Percentiles rank a stretch among this genome's conserved stretches.
These are phyloP conservation scores for Leucocoprinus birnbaumii DNA, from an alignment of 768 basidiomycete genomes.

Conservation along the genomic window DNA sequence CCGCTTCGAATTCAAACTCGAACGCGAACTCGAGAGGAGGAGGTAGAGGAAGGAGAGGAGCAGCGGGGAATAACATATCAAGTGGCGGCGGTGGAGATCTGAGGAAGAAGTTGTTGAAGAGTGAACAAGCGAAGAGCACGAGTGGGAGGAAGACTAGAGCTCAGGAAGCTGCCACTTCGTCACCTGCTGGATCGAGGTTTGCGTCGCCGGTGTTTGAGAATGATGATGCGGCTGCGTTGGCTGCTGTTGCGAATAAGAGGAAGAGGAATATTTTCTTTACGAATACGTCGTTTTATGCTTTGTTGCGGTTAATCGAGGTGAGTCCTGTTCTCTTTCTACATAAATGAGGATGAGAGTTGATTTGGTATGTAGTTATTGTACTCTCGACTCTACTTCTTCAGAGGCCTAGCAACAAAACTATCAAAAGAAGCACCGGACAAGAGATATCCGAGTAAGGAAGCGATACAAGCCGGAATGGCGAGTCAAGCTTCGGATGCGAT, in stretches of 20 bases:
- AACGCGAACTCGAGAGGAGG: constrained; percentile 10
- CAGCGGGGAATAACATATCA: constrained; percentile 14
- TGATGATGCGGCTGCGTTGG: constrained; percentile 31
- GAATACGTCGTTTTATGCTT: constrained; percentile 85
- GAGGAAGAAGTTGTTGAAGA: constrained; percentile 78
- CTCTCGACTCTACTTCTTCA: constrained; percentile 77
- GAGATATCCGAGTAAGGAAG: constrained; percentile 18
- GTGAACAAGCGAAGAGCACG: constrained; percentile 75
- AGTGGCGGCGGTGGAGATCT: constrained; percentile 59
- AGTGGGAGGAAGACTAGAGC: constrained; percentile 56
- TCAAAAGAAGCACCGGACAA: constrained; percentile 22
- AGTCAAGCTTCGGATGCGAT: constrained; percentile 22
- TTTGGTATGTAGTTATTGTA: constrained; percentile 65
- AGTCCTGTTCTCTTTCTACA: constrained; percentile 19
- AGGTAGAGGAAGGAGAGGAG: constrained; percentile 5
- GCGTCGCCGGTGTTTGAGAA: constrained; percentile 60
- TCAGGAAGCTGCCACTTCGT: constrained; percentile 41
- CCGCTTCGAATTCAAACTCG: too few species aligned
- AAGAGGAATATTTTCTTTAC: constrained; percentile 72
- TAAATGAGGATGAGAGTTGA: too few species aligned
- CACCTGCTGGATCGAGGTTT: constrained; percentile 57
- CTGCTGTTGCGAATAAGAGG: constrained; percentile 22
- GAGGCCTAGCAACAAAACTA: constrained; percentile 56
- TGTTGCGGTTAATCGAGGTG: constrained; percentile 87
- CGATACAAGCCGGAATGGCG: constrained; percentile 26